phyloP scores from a whole-genome alignment of 257 asterid genomes.

The Nyctanthes arbortristis region DNA sequence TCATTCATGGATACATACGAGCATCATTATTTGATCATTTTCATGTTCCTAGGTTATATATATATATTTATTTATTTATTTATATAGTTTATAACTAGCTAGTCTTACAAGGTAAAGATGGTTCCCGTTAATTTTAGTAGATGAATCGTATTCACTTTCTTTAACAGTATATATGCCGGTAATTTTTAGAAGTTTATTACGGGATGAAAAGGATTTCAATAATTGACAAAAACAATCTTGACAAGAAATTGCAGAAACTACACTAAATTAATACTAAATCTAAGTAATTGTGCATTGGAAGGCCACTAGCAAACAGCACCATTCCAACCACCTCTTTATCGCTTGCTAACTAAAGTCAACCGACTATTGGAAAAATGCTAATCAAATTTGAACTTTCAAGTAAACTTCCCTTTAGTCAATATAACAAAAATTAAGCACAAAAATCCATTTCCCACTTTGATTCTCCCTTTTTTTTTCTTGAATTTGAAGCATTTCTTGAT shows the following conservation, averaged over 20 bases:
- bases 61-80: too few species aligned
- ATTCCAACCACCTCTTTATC: conserved; percentile 33
- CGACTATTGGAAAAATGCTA: conserved; percentile 24
- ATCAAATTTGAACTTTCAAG: conserved; percentile 9
- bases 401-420: conserved; percentile 14
- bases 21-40: too few species aligned
- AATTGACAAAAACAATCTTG: neutral
- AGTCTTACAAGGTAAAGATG: too few species aligned
- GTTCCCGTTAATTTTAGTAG: too few species aligned
- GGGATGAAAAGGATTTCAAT: too few species aligned
- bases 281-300: neutral
- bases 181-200: too few species aligned
- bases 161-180: too few species aligned
- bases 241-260: too few species aligned
- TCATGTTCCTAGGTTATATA: too few species aligned
- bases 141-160: too few species aligned
- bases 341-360: conserved; percentile 19
- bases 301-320: neutral
- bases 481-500: conserved; percentile 5
- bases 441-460: neutral
- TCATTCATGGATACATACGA: too few species aligned
- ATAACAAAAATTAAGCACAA: neutral
- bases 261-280: neutral
- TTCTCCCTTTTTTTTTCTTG: conserved; percentile 6
- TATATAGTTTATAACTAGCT: too few species aligned